Base-by-base conservation (phyloP, 306 rosid genomes). In the Dryas alaskensis region DNA sequence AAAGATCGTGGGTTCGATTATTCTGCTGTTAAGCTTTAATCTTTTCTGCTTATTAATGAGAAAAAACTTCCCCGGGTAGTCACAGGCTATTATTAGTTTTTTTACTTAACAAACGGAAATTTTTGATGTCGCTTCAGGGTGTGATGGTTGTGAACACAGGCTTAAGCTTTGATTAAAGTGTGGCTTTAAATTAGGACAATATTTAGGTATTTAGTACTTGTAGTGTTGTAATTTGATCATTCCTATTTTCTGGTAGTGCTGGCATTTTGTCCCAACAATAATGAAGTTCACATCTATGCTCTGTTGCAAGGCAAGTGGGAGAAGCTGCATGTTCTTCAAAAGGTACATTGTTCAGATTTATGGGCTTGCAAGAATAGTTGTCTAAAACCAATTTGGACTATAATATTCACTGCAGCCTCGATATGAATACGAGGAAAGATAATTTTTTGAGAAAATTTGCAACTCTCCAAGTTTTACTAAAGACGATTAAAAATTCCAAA, bases 281-380 rank as follows among this genome's bases (percentile, higher is more conserved):
- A 85, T 82, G 99, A 95, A 86, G 93, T 90, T 57, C 97, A 95
- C 84, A 95, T 95, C 82, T 88, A 88, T 79, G 86, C 81, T 65
- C 58, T 85, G 75, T 70, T 81, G 67, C 96, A 92, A 82, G 97
- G 89, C 82, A 95, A 92, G 83, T 92, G 99, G 98, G 99, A 95
- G 77, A 88, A 87, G 85, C 67, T 95, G 69, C 83, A 95, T 81
- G 92, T 86, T 86, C 99, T 95, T 80, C 93, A 92, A 77, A 95
- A 95, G 99, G 99, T 90, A 78, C 77, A 22, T 11, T 19, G 49
- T 67, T 44, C 13, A 60, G 14, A 70, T 45, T 16, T 8, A 46
- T 43, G 13, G 12, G 65, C 51, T 43, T 11, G 54, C 22, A 17
- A 43, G 13, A 2, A 8, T 70, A 19, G 48, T 22, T 42, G 52